Percentiles rank a stretch among this genome's conserved stretches.
Conservation (phyloP, 441 rosid species). For the Pelargonium fulgidum region DNA sequence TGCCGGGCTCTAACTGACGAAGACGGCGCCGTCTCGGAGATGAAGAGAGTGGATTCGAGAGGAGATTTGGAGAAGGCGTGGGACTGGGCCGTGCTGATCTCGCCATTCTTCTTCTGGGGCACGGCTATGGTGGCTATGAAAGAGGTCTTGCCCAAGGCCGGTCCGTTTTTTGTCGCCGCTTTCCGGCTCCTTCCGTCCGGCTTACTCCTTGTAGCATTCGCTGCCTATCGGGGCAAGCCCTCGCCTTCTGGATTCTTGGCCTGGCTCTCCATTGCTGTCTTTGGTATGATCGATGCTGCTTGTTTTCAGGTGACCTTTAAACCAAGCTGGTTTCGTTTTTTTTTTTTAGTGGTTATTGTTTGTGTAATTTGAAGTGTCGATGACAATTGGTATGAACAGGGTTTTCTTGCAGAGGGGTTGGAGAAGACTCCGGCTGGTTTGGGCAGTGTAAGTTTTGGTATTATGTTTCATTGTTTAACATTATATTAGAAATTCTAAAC, state of each 20-base stretch:
- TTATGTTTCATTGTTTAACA: neutral
- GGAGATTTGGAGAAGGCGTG: constrained; percentile 8
- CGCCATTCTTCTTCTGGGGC: constrained; percentile 93
- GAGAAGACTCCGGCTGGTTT: constrained; percentile 87
- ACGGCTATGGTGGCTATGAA: constrained; percentile 98
- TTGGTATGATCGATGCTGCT: constrained; percentile 69
- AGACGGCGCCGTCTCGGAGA: constrained; percentile 12
- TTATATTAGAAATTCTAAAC: neutral
- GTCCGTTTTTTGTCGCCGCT: constrained; percentile 74
- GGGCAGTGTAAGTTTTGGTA: constrained; percentile 60
- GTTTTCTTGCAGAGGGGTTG: constrained; percentile 86
- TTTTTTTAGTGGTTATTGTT: neutral
- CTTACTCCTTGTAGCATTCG: constrained; percentile 57
- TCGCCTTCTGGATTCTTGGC: constrained; percentile 55
- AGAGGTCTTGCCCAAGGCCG: constrained; percentile 76
- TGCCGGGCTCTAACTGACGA: constrained; percentile 26
- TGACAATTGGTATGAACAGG: constrained; percentile 35
- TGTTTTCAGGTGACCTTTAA: constrained; percentile 59
- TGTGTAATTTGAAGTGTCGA: constrained; percentile 7
- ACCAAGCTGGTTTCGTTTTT: constrained; percentile 9
- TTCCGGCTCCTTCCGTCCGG: constrained; percentile 82
- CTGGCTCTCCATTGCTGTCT: constrained; percentile 76
- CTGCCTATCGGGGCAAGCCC: constrained; percentile 49
- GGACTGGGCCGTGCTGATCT: constrained; percentile 60
- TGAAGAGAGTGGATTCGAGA: constrained; percentile 6